phyloP scores from a whole-genome alignment of 192 early-diverging fungal species.

The Coemansia asiatica region DNA sequence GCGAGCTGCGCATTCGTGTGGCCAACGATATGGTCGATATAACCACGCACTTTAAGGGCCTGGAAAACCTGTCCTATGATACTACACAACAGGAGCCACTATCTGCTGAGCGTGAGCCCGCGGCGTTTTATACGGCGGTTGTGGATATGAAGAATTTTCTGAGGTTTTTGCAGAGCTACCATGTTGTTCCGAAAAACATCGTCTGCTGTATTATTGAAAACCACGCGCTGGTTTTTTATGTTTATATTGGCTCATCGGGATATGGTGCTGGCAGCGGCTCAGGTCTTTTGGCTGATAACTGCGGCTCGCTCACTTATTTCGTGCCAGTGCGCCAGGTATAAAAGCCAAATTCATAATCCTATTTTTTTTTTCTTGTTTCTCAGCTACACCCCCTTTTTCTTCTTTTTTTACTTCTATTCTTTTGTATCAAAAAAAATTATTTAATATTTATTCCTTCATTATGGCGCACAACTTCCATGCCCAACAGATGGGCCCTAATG shows the following conservation, averaged over 20 bases:
- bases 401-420: constrained; percentile 5
- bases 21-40: constrained; percentile 62
- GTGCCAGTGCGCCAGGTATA: constrained; percentile 47
- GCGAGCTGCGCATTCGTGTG: constrained; percentile 62
- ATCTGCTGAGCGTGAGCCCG: constrained; percentile 28
- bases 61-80: constrained; percentile 64
- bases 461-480: constrained; percentile 38
- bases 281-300: constrained; percentile 34
- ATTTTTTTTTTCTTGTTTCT: constrained; percentile 1
- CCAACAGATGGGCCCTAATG: constrained; percentile 43
- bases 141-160: constrained; percentile 74
- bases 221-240: constrained; percentile 52
- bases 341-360: background rate
- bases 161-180: constrained; percentile 74
- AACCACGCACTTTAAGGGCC: constrained; percentile 60
- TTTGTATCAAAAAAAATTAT: background rate
- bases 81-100: constrained; percentile 38
- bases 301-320: constrained; percentile 51
- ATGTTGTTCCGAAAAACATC: constrained; percentile 73
- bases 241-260: constrained; percentile 48
- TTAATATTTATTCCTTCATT: background rate
- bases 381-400: background rate
- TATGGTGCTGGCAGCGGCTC: constrained; percentile 26
- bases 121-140: constrained; percentile 63
- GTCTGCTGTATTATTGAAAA: constrained; percentile 65